A percentile compares a stretch with the other conserved stretches of the same genome.
Evolutionary conservation across 768 basidiomycete species (phyloP).

Genomic region (Agrocybe praecox): DNA sequence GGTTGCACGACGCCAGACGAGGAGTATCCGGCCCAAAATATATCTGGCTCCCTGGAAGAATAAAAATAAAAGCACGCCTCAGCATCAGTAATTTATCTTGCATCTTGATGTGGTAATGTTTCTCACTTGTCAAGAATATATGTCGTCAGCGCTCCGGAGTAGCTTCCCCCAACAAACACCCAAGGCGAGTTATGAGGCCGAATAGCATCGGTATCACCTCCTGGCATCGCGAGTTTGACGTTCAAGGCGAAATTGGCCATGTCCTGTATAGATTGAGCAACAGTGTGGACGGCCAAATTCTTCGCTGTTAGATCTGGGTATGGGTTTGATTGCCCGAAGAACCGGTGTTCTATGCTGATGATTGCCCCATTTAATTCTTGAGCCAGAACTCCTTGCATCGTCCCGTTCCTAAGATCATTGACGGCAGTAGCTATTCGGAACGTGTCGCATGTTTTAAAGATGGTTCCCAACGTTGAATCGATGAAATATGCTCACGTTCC

Average conservation of each 20-base stretch:
- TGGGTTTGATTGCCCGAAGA: conserved; percentile 74
- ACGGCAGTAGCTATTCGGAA: neutral
- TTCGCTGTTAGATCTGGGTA: conserved; percentile 55
- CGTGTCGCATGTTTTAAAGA: neutral
- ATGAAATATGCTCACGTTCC: conserved; percentile 32
- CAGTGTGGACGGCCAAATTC: conserved; percentile 59
- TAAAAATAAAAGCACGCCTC: neutral
- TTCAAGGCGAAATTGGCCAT: conserved; percentile 68
- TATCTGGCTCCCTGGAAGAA: conserved; percentile 48
- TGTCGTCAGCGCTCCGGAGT: conserved; percentile 49
- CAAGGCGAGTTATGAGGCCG: conserved; percentile 48
- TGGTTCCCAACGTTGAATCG: neutral
- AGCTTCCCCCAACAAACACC: conserved; percentile 51
- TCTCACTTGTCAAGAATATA: conserved; percentile 67
- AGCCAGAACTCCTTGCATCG: conserved; percentile 42
- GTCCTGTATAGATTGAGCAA: conserved; percentile 76
- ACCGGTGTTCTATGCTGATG: conserved; percentile 70
- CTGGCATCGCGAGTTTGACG: conserved; percentile 65
- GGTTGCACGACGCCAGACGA: conserved; percentile 68
- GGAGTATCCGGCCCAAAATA: conserved; percentile 64
- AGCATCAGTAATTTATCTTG: no score
- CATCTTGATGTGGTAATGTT: neutral
- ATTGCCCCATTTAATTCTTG: conserved; percentile 63
- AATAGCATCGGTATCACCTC: conserved; percentile 52
- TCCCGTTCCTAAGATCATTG: conserved; percentile 60